A percentile compares a stretch with the other conserved stretches of the same genome.
Evolutionary conservation across 352 stramenopile species (phyloP).

Genomic region (Phytopythium montanum): DNA sequence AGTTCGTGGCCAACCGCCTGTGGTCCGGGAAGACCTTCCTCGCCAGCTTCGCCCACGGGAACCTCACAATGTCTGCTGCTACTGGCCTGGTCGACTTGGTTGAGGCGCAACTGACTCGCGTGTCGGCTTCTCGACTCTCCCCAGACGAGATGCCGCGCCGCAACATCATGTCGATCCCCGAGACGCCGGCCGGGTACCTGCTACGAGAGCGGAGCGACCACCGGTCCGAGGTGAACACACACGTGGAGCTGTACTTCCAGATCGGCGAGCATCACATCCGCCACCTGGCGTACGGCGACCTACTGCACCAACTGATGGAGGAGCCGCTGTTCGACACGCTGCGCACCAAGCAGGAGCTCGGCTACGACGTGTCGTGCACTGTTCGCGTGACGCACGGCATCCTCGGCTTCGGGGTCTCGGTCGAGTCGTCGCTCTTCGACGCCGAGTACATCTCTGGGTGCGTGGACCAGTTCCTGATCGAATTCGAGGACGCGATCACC

Average conservation of each 20-base stretch:
- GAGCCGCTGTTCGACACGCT: conserved; percentile 87
- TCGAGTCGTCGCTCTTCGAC: conserved; percentile 76
- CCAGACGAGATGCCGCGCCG: conserved; percentile 38
- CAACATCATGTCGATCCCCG: conserved; percentile 54
- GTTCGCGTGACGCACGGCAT: conserved; percentile 80
- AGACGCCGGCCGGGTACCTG: conserved; percentile 36
- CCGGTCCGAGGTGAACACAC: conserved; percentile 74
- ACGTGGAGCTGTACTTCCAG: conserved; percentile 87
- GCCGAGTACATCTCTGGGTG: conserved; percentile 58
- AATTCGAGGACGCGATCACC: conserved; percentile 74
- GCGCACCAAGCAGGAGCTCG: conserved; percentile 86
- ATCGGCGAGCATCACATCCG: conserved; percentile 65
- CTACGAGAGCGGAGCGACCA: conserved; percentile 68
- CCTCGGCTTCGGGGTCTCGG: conserved; percentile 78
- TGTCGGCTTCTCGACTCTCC: conserved; percentile 14
- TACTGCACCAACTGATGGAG: conserved; percentile 88
- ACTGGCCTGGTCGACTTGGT: conserved; percentile 32
- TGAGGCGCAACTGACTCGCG: conserved; percentile 35
- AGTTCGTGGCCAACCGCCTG: conserved; percentile 36
- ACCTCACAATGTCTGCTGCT: conserved; percentile 38
- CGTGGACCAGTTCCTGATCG: conserved; percentile 69
- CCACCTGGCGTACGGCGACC: conserved; percentile 65
- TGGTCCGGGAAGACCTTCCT: conserved; percentile 51
- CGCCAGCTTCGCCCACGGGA: conserved; percentile 70
- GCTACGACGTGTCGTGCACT: conserved; percentile 88